A percentile compares a stretch with the other conserved stretches of the same genome.
These are phyloP conservation scores for Termitomyces sp. DNA, from an alignment of 768 basidiomycete genomes.

Conservation along the genomic window DNA sequence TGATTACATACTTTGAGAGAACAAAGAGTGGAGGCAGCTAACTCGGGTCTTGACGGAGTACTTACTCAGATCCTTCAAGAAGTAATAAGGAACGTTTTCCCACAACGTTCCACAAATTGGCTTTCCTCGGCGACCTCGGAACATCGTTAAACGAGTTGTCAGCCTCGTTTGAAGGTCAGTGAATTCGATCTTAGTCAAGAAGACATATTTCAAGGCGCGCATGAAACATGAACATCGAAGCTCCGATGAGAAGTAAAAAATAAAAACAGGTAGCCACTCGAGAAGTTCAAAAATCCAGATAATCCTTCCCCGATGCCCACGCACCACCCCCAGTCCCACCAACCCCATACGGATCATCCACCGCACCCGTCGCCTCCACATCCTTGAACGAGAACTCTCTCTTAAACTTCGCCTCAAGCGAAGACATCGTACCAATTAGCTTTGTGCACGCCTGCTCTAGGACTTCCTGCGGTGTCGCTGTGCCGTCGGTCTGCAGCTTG, in stretches of 20 bases:
- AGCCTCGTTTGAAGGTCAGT: too few species aligned
- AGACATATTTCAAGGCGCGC: not conserved
- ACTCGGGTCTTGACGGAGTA: too few species aligned
- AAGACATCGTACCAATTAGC: conserved; percentile 68
- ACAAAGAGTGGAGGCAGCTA: too few species aligned
- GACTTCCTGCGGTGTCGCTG: conserved; percentile 73
- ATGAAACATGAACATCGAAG: not conserved
- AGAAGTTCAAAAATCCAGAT: conserved; percentile 19
- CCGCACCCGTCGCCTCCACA: conserved; percentile 41
- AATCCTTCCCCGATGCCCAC: conserved; percentile 21
- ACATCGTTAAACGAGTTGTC: too few species aligned
- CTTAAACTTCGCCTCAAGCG: conserved; percentile 74
- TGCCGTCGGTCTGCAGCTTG: conserved; percentile 94
- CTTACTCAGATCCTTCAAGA: too few species aligned
- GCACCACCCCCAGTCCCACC: conserved; percentile 16
- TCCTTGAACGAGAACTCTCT: conserved; percentile 81
- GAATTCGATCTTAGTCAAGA: too few species aligned
- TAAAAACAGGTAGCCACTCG: not conserved
- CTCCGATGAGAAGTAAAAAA: not conserved
- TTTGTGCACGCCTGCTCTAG: conserved; percentile 82
- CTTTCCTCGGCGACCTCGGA: too few species aligned
- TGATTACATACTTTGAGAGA: too few species aligned
- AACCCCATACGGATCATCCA: conserved; percentile 50
- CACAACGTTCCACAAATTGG: too few species aligned
- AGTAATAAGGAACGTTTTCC: too few species aligned